phyloP scores from a whole-genome alignment of 148 eudicot species.

The Chenopodium berlandieri region DNA sequence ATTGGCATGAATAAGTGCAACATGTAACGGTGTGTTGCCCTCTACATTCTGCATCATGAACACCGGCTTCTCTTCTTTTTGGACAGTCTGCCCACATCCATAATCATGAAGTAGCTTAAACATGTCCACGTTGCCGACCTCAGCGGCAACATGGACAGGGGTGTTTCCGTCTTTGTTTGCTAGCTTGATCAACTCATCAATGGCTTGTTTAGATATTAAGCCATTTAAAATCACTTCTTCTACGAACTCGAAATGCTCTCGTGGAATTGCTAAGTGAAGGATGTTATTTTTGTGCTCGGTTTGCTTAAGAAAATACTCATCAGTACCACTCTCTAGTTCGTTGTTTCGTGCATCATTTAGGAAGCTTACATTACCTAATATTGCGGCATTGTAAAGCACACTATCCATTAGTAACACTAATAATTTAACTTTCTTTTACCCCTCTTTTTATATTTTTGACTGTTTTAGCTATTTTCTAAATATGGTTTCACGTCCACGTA shows the following conservation, averaged over 20 bases:
- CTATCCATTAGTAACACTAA: not conserved
- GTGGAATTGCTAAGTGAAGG: not conserved
- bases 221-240: not conserved
- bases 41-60: not conserved
- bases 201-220: not conserved
- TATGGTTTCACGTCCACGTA: no score
- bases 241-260: not conserved
- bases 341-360: not conserved
- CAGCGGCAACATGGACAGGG: conserved; percentile 2
- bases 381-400: not conserved
- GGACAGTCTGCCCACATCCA: not conserved
- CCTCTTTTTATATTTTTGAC: no score
- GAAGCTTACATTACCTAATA: not conserved
- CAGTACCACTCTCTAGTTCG: not conserved
- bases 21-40: conserved; percentile 7
- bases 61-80: no score
- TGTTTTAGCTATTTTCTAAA: no score
- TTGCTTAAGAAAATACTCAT: not conserved
- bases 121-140: not conserved
- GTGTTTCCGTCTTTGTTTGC: not conserved
- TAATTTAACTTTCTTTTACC: no score
- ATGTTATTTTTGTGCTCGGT: not conserved
- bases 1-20: not conserved
- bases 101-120: not conserved
- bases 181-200: not conserved